A percentile compares a stretch with the other conserved stretches of the same genome.
Conservation (phyloP, 495 filamentous ascomycete species). For the Echria macrotheca region DNA sequence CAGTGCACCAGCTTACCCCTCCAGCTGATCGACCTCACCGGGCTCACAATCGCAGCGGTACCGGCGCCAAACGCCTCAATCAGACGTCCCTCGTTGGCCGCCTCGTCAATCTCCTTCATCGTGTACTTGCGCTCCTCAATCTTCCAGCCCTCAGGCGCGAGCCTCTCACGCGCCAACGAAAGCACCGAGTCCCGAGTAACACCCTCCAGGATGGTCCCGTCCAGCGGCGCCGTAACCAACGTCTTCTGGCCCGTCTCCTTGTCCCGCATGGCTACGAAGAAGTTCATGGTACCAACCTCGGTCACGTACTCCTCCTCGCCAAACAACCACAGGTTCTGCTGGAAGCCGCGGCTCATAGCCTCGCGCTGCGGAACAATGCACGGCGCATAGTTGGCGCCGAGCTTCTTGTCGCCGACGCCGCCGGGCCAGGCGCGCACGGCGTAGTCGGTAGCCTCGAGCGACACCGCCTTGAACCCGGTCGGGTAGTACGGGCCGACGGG, state of each 20-base stretch:
- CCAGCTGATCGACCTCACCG: slow-evolving; percentile 83
- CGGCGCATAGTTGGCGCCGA: slow-evolving; percentile 96
- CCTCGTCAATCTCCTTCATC: slow-evolving; percentile 75
- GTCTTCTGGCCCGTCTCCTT: slow-evolving; percentile 83
- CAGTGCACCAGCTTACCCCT: slow-evolving; percentile 71
- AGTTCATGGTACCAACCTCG: slow-evolving; percentile 97
- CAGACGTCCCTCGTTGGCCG: slow-evolving; percentile 75
- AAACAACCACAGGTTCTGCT: slow-evolving; percentile 98
- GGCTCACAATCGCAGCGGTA: slow-evolving; percentile 79
- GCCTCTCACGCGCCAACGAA: slow-evolving; percentile 71
- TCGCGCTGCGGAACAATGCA: slow-evolving; percentile 90
- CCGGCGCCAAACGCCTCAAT: slow-evolving; percentile 91
- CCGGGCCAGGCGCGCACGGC: slow-evolving; percentile 97
- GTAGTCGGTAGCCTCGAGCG: slow-evolving; percentile 87
- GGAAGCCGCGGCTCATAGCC: slow-evolving; percentile 83
- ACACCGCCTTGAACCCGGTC: slow-evolving; percentile 93
- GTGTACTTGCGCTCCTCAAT: slow-evolving; percentile 83
- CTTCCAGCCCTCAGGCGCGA: slow-evolving; percentile 81
- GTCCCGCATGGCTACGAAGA: slow-evolving; percentile 77
- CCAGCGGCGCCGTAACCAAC: slow-evolving; percentile 84
- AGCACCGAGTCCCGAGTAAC: slow-evolving; percentile 88
- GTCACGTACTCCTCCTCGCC: slow-evolving; percentile 90
- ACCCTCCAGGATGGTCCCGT: slow-evolving; percentile 95
- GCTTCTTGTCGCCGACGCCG: slow-evolving; percentile 94
- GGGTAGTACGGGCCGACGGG: slow-evolving; percentile 98